Evolutionary conservation across 163 green algal genomes (phyloP).

Genomic region (Scenedesmus sp.): DNA sequence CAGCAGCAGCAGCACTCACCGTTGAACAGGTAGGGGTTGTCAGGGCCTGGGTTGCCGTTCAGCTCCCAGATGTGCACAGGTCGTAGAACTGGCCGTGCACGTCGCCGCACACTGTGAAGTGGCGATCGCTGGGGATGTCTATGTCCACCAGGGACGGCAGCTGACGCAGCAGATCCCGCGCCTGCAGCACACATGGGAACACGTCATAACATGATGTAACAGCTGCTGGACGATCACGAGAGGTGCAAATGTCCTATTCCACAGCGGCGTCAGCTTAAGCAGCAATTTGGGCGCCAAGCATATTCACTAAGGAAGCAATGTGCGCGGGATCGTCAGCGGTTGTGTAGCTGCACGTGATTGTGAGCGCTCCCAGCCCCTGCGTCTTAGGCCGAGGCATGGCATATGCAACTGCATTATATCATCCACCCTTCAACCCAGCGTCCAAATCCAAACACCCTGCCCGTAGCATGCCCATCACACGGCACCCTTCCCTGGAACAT

Average conservation of each 20-base stretch:
- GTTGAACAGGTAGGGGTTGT: slow-evolving; percentile 98
- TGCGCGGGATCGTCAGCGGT: no score
- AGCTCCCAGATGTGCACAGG: slow-evolving; percentile 97
- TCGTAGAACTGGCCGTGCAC: slow-evolving; percentile 97
- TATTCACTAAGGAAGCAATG: no score
- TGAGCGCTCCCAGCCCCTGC: no score
- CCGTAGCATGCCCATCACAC: neutral
- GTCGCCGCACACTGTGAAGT: slow-evolving; percentile 97
- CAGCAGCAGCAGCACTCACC: slow-evolving; percentile 61
- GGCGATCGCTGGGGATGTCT: slow-evolving; percentile 73
- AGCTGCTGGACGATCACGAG: no score
- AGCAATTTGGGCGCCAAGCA: slow-evolving; percentile 75
- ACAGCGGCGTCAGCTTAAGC: slow-evolving; percentile 87
- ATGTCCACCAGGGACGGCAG: slow-evolving; percentile 93
- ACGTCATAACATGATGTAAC: no score
- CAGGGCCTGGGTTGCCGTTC: slow-evolving; percentile 87
- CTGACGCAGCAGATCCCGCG: slow-evolving; percentile 77
- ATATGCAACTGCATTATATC: neutral
- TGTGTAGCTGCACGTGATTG: neutral
- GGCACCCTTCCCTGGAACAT: no score
- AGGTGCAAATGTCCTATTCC: slow-evolving; percentile 80
- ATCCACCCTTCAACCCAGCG: neutral
- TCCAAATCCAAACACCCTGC: no score
- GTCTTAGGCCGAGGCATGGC: no score
- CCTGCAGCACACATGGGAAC: no score